phyloP scores from a whole-genome alignment of 1,139 yeast species.

The Wickerhamomyces sp. region DNA sequence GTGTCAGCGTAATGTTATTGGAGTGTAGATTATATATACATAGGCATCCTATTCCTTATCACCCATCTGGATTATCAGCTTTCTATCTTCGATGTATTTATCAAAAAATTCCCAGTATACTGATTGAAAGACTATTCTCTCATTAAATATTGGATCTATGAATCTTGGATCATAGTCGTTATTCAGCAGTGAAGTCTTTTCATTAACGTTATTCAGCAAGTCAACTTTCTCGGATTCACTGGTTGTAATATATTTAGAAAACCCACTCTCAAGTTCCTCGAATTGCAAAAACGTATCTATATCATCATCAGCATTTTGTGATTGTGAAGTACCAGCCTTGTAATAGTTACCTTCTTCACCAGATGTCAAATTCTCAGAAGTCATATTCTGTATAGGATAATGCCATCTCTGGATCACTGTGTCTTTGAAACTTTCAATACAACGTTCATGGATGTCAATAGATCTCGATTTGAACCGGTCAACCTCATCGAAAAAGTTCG shows the following conservation, averaged over 20 bases:
- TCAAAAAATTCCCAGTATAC: conserved; percentile 12
- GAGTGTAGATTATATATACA: too few relatives aligned
- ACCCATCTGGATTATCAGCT: conserved; percentile 13
- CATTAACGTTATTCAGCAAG: conserved; percentile 9
- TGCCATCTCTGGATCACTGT: conserved; percentile 3
- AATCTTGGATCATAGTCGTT: conserved; percentile 21
- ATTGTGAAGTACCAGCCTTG: not conserved
- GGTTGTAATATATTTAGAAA: not conserved
- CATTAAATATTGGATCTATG: conserved; percentile 17
- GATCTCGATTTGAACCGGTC: conserved; percentile 16
- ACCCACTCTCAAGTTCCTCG: not conserved
- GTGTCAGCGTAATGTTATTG: too few relatives aligned
- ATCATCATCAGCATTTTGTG: conserved; percentile 1
- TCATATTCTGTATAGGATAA: not conserved
- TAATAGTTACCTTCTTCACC: not conserved
- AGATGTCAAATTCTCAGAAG: too few relatives aligned
- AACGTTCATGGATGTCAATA: conserved; percentile 16
- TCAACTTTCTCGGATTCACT: conserved; percentile 6
- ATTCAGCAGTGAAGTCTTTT: conserved; percentile 10
- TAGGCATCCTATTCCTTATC: not conserved
- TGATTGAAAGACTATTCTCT: conserved; percentile 9
- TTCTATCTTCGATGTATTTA: conserved; percentile 18
- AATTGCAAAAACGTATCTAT: not conserved
- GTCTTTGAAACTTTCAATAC: conserved; percentile 12
- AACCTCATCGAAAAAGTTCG: conserved; percentile 7